A percentile compares a stretch with the other conserved stretches of the same genome.
Conservation (phyloP, 371 early-diverging fungal species). For the Chytridium lagenaria region DNA sequence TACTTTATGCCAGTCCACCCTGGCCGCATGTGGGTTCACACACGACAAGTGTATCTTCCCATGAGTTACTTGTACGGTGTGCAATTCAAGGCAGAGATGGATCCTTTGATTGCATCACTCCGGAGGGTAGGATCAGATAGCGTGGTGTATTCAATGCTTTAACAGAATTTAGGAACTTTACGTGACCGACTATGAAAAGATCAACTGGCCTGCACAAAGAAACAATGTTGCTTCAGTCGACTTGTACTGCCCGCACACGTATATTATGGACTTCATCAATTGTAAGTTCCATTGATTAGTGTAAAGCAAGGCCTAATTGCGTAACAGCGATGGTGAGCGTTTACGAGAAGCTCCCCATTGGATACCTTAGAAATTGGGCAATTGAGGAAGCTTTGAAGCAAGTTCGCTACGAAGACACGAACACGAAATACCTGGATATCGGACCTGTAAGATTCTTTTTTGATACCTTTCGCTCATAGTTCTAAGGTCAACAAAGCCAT, state of each 20-base stretch:
- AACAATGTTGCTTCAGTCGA: conserved; percentile 85
- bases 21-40: conserved; percentile 93
- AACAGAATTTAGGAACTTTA: conserved; percentile 75
- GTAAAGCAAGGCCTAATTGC: too few relatives aligned
- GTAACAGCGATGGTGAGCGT: conserved; percentile 61
- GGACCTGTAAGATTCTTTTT: conserved; percentile 68
- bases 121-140: conserved; percentile 50
- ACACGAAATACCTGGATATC: conserved; percentile 86
- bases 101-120: conserved; percentile 65
- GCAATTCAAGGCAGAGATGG: conserved; percentile 56
- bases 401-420: conserved; percentile 87
- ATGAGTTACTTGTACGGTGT: conserved; percentile 93
- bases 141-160: not conserved
- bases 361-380: conserved; percentile 72
- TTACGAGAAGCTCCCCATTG: conserved; percentile 68
- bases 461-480: not conserved
- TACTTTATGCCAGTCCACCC: conserved; percentile 84
- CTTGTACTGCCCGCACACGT: conserved; percentile 84
- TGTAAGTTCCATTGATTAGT: too few relatives aligned
- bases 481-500: conserved; percentile 84
- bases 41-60: conserved; percentile 82
- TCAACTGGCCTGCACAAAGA: conserved; percentile 82
- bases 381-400: conserved; percentile 78
- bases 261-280: conserved; percentile 77
- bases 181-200: conserved; percentile 76